A percentile compares a stretch with the other conserved stretches of the same genome.
Evolutionary conservation across 2,329 filamentous ascomycete species (phyloP).

Genomic region (Zasmidium angulare): DNA sequence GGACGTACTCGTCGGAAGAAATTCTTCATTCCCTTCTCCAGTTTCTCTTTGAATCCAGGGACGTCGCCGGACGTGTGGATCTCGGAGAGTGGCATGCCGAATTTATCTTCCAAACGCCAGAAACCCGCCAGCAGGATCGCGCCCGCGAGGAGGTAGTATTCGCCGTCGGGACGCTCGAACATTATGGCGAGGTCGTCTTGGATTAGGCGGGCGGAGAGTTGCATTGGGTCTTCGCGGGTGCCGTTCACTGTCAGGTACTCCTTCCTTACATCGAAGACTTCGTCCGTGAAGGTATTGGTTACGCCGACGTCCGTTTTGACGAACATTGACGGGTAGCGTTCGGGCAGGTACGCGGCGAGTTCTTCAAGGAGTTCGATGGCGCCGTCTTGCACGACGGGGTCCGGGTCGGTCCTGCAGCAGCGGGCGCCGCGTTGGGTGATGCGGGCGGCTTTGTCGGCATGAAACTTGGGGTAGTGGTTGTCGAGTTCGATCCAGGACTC

Average conservation of each 20-base stretch:
- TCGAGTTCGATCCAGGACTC: constrained; percentile 84
- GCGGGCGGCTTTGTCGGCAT: constrained; percentile 68
- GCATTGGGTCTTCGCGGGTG: constrained; percentile 71
- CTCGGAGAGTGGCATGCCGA: constrained; percentile 73
- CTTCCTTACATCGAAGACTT: constrained; percentile 67
- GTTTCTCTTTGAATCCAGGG: constrained; percentile 67
- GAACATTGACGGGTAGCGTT: constrained; percentile 73
- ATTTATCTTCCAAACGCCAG: constrained; percentile 79
- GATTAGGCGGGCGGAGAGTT: constrained; percentile 67
- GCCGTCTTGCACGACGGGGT: constrained; percentile 57
- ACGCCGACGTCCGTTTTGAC: constrained; percentile 63
- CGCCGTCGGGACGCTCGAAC: constrained; percentile 72
- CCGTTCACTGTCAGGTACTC: constrained; percentile 53
- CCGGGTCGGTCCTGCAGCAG: constrained; percentile 68
- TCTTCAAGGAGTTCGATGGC: constrained; percentile 77
- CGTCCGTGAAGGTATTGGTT: constrained; percentile 68
- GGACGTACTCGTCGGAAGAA: constrained; percentile 74
- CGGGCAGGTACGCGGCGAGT: constrained; percentile 66
- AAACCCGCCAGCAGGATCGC: constrained; percentile 76
- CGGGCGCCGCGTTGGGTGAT: constrained; percentile 66
- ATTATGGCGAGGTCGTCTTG: constrained; percentile 85
- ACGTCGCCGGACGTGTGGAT: constrained; percentile 80
- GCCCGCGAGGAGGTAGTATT: constrained; percentile 78
- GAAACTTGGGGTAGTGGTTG: constrained; percentile 71
- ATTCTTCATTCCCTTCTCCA: constrained; percentile 76